Conservation (phyloP, 768 basidiomycete species). For the Nidularia pulvinata region DNA sequence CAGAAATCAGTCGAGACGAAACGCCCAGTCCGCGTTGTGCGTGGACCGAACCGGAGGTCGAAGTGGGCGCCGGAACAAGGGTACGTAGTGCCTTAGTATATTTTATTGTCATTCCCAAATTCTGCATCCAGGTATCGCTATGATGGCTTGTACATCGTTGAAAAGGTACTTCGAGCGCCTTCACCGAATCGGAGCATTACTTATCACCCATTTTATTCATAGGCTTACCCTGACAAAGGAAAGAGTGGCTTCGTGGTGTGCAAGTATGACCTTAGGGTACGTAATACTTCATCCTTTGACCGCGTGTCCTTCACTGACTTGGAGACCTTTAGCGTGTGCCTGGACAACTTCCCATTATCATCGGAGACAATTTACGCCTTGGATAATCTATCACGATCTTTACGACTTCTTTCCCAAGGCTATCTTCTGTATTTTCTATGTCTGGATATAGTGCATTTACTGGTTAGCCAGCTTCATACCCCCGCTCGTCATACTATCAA, state of each 20-base stretch:
- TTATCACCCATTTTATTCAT: neutral
- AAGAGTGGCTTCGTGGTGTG: slow-evolving; percentile 23
- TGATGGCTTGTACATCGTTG: slow-evolving; percentile 38
- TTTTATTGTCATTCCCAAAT: neutral
- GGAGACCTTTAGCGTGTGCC: slow-evolving; percentile 5
- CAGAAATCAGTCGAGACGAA: slow-evolving; percentile 26
- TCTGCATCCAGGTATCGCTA: slow-evolving; percentile 31
- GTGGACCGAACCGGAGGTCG: slow-evolving; percentile 25
- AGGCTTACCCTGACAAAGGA: slow-evolving; percentile 26
- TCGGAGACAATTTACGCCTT: neutral
- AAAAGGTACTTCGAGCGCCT: slow-evolving; percentile 17
- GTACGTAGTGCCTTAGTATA: slow-evolving; percentile 10
- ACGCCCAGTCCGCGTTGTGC: slow-evolving; percentile 38
- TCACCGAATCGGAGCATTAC: neutral
- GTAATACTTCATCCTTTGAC: slow-evolving; percentile 1
- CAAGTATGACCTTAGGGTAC: slow-evolving; percentile 22
- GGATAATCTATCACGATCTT: too few species aligned
- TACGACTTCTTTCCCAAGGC: too few species aligned
- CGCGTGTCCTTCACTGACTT: neutral
- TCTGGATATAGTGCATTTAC: too few species aligned
- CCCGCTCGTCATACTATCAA: too few species aligned
- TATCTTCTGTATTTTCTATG: too few species aligned
- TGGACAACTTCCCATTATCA: slow-evolving; percentile 7
- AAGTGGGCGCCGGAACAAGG: slow-evolving; percentile 30
- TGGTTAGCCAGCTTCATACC: too few species aligned